Evolutionary conservation across 768 basidiomycete genomes (phyloP), one percentile per base, ranked within the genome.

Genomic region (Suillus variegatus): DNA sequence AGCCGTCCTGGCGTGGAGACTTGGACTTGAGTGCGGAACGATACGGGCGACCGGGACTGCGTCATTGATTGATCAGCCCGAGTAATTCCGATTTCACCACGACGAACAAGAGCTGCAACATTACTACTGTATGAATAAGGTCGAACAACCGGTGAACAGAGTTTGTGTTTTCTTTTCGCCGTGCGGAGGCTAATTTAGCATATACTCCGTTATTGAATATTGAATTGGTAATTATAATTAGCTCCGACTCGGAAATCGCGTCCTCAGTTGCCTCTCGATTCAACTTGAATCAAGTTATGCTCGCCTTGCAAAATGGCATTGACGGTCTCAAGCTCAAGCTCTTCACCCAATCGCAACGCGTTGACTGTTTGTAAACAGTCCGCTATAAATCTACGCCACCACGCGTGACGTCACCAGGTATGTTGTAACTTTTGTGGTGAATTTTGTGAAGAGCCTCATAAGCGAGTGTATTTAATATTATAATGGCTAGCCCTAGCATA

Each of bases 391-490:
- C 3, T 18, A 32, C 16, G 51, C 52, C 9, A 18, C 32, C 4
- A 35, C 52, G 18, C 28, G 28, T 52, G 51, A 52, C 51, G 51
- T 52, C 51, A 52, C 9, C 8, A 12, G 52, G 52, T 54, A 54
- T 32, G 51, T 52, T 51, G 22, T 51, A 25, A 25, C 22, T 51
- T 51, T 52, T 52, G 51, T 52, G 7, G 56, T 58, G 56, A 58
- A 40, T 58, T 38, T 38, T 58, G 38, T 40, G 56, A 58, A 40
- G 38, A 57, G 56, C 16, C 56, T 58, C 14, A 9, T 40, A 58
- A 25, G 56, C 56, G 56, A 58, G 22, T 40, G 56, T 22, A 58
- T n/a, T 40, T 36, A 58, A 57, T 25, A 57, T 9, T 54, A 54
- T 35, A 54, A 20, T 35, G 32, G 52, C 56, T 57, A 25, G 56